Conservation (phyloP, 228 moss, liverwort and hornwort species). For the Sphagnum magellanicum region DNA sequence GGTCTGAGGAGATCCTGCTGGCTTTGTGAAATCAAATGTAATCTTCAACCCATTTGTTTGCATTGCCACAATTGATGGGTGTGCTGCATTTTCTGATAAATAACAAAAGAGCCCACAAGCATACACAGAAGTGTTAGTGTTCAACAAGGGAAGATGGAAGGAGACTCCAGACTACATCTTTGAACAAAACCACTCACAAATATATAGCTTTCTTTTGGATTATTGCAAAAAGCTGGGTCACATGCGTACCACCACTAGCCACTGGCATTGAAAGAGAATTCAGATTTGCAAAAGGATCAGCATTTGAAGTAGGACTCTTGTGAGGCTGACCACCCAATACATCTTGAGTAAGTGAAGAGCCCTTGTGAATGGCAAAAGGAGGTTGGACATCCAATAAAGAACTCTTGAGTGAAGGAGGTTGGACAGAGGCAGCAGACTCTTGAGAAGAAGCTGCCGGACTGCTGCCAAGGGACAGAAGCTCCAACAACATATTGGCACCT, state of each 20-base stretch:
- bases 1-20: conserved; percentile 36
- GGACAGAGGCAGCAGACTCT: conserved; percentile 15
- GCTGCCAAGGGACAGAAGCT: conserved; percentile 66
- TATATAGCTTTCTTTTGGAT: too few species aligned
- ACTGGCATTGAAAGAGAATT: conserved; percentile 10
- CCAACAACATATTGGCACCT: conserved; percentile 61
- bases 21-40: conserved; percentile 68
- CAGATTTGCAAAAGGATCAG: conserved; percentile 34
- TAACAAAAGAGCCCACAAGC: too few species aligned
- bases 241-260: conserved; percentile 4
- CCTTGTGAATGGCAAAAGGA: not conserved
- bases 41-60: conserved; percentile 68
- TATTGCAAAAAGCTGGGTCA: not conserved
- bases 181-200: too few species aligned
- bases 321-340: not conserved
- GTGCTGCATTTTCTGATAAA: conserved; percentile 20
- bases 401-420: not conserved
- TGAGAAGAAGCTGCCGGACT: conserved; percentile 18
- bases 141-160: too few species aligned
- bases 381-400: conserved; percentile 14
- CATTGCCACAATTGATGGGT: conserved; percentile 56
- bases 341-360: not conserved
- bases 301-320: conserved; percentile 13
- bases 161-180: too few species aligned
- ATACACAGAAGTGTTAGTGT: too few species aligned